Evolutionary conservation across 495 filamentous ascomycete species (phyloP), one percentile per base, ranked within the genome.

Genomic region (Echria macrotheca): DNA sequence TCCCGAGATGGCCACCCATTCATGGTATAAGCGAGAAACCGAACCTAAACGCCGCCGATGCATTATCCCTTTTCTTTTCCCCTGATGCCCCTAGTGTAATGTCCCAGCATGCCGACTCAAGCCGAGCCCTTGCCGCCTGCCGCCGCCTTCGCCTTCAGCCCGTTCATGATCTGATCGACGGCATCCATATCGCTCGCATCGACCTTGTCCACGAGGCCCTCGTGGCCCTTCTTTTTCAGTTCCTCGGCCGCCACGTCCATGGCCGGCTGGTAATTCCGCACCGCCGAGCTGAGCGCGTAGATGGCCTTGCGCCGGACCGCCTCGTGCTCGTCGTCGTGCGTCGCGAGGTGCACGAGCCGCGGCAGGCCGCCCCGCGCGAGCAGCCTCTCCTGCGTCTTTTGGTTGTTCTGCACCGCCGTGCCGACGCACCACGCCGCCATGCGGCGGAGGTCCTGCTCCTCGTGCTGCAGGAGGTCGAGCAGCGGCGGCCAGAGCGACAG

Each of bases 361-460:
- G 82, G 75, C 10, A 96, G 70, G 6, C 79, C 88, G 17, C 85
- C 86, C 37, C 86, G 61, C 4, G 79, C 80, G 18, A 94, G 63
- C 28, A 94, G 67, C 54, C 78, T 80, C 68, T 90, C 85, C 65
- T 98, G 93, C 14, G 77, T 78, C 63, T 83, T 86, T 23, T 74
- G 72, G 61, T 98, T 97, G 64, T 98, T 98, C 75, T 97, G 89
- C 47, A 97, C 94, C 2, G 94, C 91, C 4, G 90, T 96, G 22
- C 87, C 88, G 24, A 88, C 72, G 71, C 90, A 96, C 90, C 90
- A 95, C 1, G 91, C 89, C 0, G 93, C 90, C 76, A 86, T 85
- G 35, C 70, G 75, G 48, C 89, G 73, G 57, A 96, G 71, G 35
- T 91, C 85, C 0, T 69, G 56, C 55, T 96, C 86, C 23, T 77